A percentile compares a stretch with the other conserved stretches of the same genome.
Evolutionary conservation across 2,329 filamentous ascomycete genomes (phyloP).

Genomic region (Paradendryphiella salina): DNA sequence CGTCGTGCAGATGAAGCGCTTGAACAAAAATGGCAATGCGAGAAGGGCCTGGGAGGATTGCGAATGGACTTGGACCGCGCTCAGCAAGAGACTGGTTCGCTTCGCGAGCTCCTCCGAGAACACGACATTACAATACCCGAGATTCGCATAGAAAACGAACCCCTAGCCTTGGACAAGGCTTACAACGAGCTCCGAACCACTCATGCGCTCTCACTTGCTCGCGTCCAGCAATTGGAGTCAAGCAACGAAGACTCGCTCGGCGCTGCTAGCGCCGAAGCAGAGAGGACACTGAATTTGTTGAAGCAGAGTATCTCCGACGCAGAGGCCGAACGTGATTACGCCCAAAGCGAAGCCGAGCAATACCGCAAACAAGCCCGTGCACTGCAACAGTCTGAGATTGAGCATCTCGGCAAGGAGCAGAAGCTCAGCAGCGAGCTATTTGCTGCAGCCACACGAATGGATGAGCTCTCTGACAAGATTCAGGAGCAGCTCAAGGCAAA

Average conservation of each 20-base stretch:
- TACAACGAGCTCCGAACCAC: slow-evolving; percentile 75
- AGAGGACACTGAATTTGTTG: slow-evolving; percentile 65
- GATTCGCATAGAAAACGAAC: slow-evolving; percentile 57
- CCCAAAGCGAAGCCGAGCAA: slow-evolving; percentile 64
- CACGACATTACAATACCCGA: slow-evolving; percentile 78
- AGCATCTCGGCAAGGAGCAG: slow-evolving; percentile 62
- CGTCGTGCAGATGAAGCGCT: slow-evolving; percentile 89
- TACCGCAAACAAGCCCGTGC: slow-evolving; percentile 65
- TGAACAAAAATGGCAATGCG: slow-evolving; percentile 94
- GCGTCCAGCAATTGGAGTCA: slow-evolving; percentile 66
- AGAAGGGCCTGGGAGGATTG: slow-evolving; percentile 82
- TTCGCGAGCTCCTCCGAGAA: slow-evolving; percentile 76
- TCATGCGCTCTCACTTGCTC: slow-evolving; percentile 67
- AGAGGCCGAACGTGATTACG: slow-evolving; percentile 72
- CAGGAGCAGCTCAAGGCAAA: slow-evolving; percentile 80
- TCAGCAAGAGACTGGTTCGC: slow-evolving; percentile 86
- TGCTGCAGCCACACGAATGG: slow-evolving; percentile 74
- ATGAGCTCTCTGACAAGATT: slow-evolving; percentile 77
- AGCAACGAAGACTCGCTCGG: slow-evolving; percentile 50
- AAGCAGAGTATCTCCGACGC: slow-evolving; percentile 70
- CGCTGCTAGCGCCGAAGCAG: slow-evolving; percentile 55
- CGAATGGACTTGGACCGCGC: slow-evolving; percentile 97
- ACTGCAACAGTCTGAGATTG: slow-evolving; percentile 60
- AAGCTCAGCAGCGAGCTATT: slow-evolving; percentile 70
- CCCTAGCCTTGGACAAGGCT: slow-evolving; percentile 71